A percentile compares a stretch with the other conserved stretches of the same genome.
phyloP scores from a whole-genome alignment of 225 moss, liverwort and hornwort species.

The Neckera pumila region DNA sequence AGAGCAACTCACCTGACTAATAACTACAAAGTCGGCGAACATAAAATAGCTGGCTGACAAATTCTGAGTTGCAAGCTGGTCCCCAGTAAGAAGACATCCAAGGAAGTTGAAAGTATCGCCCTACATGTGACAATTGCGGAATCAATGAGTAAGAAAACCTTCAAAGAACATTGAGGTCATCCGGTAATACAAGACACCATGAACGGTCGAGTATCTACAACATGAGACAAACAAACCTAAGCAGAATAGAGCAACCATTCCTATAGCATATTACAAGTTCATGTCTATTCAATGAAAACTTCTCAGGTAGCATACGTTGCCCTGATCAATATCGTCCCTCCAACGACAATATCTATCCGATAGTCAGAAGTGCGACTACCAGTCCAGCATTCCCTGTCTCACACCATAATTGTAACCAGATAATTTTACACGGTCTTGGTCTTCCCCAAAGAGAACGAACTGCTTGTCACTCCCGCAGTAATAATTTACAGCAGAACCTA shows the following conservation, averaged over 20 bases:
- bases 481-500: neutral
- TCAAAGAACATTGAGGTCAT: neutral
- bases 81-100: slow-evolving; percentile 80
- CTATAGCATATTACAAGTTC: neutral
- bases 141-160: neutral
- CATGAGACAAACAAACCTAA: neutral
- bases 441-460: neutral
- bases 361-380: neutral
- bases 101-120: slow-evolving; percentile 83
- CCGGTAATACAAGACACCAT: neutral
- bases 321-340: neutral
- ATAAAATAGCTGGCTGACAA: slow-evolving; percentile 77
- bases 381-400: neutral
- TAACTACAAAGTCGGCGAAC: slow-evolving; percentile 57
- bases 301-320: neutral
- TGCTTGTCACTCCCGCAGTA: neutral
- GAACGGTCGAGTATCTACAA: neutral
- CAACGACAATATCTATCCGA: neutral
- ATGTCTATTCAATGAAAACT: neutral
- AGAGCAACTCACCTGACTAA: slow-evolving; percentile 57
- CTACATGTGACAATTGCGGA: slow-evolving; percentile 22
- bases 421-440: neutral
- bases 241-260: neutral
- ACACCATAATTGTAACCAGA: neutral
- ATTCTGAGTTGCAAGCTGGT: slow-evolving; percentile 76